A percentile compares a stretch with the other conserved stretches of the same genome.
These are phyloP conservation scores for Microdochium trichocladiopsis DNA, from an alignment of 2,329 filamentous ascomycete species.

Conservation along the genomic window DNA sequence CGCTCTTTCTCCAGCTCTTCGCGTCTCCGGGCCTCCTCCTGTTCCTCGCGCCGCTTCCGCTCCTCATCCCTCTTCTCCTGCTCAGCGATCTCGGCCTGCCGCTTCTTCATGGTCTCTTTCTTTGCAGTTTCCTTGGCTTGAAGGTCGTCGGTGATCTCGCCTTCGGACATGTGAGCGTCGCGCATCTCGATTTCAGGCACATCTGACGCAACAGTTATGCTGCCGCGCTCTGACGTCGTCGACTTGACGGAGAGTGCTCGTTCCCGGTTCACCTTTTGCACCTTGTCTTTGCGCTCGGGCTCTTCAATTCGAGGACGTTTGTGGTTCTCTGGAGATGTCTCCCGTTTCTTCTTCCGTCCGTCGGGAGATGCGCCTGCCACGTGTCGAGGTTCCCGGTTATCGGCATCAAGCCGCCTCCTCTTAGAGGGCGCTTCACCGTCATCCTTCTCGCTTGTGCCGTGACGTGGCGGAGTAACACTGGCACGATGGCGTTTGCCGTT, in stretches of 20 bases:
- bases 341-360: slow-evolving; percentile 34
- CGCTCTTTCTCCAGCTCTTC: slow-evolving; percentile 18
- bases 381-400: slow-evolving; percentile 40
- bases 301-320: slow-evolving; percentile 25
- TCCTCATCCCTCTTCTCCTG: slow-evolving; percentile 24
- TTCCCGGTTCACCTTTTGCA: slow-evolving; percentile 29
- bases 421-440: slow-evolving; percentile 44
- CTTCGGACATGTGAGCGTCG: slow-evolving; percentile 29
- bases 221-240: slow-evolving; percentile 34
- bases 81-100: slow-evolving; percentile 18
- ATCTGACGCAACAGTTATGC: slow-evolving; percentile 51
- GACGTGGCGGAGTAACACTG: slow-evolving; percentile 50
- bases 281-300: slow-evolving; percentile 29
- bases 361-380: slow-evolving; percentile 38
- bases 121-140: slow-evolving; percentile 24
- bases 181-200: slow-evolving; percentile 50
- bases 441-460: slow-evolving; percentile 46
- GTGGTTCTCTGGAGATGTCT: slow-evolving; percentile 30
- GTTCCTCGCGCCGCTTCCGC: slow-evolving; percentile 14
- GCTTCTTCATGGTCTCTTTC: slow-evolving; percentile 25
- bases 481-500: slow-evolving; percentile 51
- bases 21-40: slow-evolving; percentile 10
- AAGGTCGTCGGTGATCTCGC: slow-evolving; percentile 15
- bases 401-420: slow-evolving; percentile 48
- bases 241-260: slow-evolving; percentile 34